Base-by-base conservation (phyloP, 2,329 filamentous ascomycete species). In the Myriosclerotinia curreyana region DNA sequence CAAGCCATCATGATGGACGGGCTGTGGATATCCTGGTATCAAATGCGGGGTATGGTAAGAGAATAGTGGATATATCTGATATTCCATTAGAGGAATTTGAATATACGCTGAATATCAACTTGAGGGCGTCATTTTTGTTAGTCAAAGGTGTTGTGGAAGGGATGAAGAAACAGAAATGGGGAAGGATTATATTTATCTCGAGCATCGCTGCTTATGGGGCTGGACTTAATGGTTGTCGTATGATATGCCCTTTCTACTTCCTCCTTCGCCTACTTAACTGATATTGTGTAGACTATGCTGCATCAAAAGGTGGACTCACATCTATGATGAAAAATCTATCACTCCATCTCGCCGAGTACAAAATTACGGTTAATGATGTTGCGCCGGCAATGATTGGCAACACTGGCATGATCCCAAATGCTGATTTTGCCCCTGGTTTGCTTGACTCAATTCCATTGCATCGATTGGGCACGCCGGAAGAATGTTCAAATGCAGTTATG, bases 41-140 rank as follows among this genome's bases (percentile, higher is more conserved):
- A 12, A 90, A 90, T 70, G 87, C 87, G 1, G 87, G 86, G 0
- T 81, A 87, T 68, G 86, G 86, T 49, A 86, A 85, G 71, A 79
- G 85, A n/a, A 82, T 86, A 64, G 65, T 68, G 6, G 68, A 72
- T 67, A 59, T 72, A 48, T 69, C 65, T 49, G 71, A 73, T 44
- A 72, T 73, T 59, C 64, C 71, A 6, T 46, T 71, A 14, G 65
- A 69, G 31, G 71, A 72, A 61, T 72, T 72, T 22, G 70, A 73
- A 25, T 61, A 72, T 36, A 72, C 71, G 8, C 20, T 72, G 1
- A 68, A 69, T 54, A 56, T 73, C 12, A 73, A 73, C 58, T 62
- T 72, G 42, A 66, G 67, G 42, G 69, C 69, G 17, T 69, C 68
- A 5, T 73, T 72, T 49, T 46, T 72, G 12, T 63, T 73, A 2